These are phyloP conservation scores for Pachysandra terminalis DNA, from an alignment of 164 flowering plant genomes.

Conservation along the genomic window DNA sequence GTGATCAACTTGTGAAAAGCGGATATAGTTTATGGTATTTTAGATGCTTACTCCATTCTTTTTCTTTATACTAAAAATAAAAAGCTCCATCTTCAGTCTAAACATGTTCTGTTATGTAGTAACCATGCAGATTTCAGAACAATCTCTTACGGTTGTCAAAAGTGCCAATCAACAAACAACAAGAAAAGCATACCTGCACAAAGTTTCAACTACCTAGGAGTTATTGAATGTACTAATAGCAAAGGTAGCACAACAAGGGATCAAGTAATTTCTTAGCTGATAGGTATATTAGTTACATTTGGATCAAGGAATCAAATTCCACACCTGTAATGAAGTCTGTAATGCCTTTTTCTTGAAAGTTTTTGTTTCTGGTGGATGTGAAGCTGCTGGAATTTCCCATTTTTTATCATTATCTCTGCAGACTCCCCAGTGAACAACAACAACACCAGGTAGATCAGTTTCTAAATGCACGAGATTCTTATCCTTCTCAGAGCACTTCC, in stretches of 20 bases:
- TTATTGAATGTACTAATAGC: neutral
- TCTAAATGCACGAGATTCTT: slow-evolving; percentile 58
- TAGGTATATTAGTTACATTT: neutral
- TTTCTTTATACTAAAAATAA: no score
- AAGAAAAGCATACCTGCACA: neutral
- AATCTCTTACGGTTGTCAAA: neutral
- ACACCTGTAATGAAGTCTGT: slow-evolving; percentile 78
- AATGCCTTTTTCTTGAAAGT: slow-evolving; percentile 76
- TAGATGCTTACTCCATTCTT: no score
- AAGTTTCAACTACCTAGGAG: no score
- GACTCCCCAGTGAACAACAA: slow-evolving; percentile 92
- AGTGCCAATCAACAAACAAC: neutral
- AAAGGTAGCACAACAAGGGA: neutral
- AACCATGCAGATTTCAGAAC: neutral
- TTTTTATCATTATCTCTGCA: slow-evolving; percentile 51
- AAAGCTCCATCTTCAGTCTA: no score
- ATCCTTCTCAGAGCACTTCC: slow-evolving; percentile 43
- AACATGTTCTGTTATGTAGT: neutral
- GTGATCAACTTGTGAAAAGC: no score
- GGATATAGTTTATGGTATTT: no score
- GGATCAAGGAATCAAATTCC: neutral
- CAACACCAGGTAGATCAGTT: slow-evolving; percentile 81
- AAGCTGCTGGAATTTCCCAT: slow-evolving; percentile 81
- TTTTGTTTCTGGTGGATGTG: slow-evolving; percentile 67
- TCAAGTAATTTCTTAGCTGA: neutral